Evolutionary conservation across 2,329 filamentous ascomycete species (phyloP), one percentile per base, ranked within the genome.

Genomic region (Cordyceps javanica): DNA sequence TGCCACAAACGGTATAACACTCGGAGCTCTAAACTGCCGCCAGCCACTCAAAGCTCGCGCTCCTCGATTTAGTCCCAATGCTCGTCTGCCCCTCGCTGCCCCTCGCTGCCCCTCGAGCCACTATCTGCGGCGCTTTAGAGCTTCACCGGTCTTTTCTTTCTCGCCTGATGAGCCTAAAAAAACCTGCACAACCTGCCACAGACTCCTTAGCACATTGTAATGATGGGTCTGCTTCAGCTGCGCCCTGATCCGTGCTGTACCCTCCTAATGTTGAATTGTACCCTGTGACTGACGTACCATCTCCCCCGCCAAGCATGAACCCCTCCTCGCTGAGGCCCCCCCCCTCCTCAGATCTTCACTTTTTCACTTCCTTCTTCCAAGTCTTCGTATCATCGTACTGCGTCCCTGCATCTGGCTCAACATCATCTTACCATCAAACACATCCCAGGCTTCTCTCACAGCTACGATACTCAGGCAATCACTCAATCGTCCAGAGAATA

Each of bases 331-430:
- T 25, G 7, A 16, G 25, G 11, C 53, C 60, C 60, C 49, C 60
- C 55, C 41, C 58, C 56, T 61, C 59, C 53, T 52, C 51, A 28
- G 11, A 39, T 60, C 61, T 55, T 61, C 54, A 45, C 56, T 59
- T 61, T 55, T 55, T 55, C 48, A 48, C 58, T 59, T 58, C 60
- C 38, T 59, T 59, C 59, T 34, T 55, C 42, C 48, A 25, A 23
- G 23, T 51, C 57, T 58, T 50, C 58, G 55, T 61, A 54, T 60
- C n/a, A 25, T 26, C 21, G 36, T 45, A 25, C 21, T 44, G 9
- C 5, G 34, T 26, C 36, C 10, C 34, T 19, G n/a, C 30, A 26
- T 44, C 21, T 21, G 8, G 19, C 14, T 32, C 3, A 21, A 45
- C 28, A 7, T 26, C 19, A 25, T 23, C 28, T 8, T 21, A 19